Evolutionary conservation across 2,329 filamentous ascomycete genomes (phyloP).

Genomic region (Cladorrhinum sp.): DNA sequence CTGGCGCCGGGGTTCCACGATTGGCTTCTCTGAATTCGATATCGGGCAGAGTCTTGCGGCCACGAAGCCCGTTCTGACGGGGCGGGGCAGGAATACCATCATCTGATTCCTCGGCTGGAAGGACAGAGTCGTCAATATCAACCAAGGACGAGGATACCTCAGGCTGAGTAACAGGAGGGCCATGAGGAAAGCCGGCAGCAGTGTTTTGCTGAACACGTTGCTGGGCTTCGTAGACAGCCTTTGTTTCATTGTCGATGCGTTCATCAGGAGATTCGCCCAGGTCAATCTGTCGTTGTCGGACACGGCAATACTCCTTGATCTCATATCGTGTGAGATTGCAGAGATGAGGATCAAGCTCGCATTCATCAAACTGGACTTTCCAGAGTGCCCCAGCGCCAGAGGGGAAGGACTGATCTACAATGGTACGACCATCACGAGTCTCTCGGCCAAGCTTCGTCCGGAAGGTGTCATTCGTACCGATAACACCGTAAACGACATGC

Average conservation of each 20-base stretch:
- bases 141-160: not conserved
- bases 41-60: slow-evolving; percentile 36
- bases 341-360: slow-evolving; percentile 56
- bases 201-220: slow-evolving; percentile 26
- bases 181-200: slow-evolving; percentile 4
- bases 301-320: slow-evolving; percentile 62
- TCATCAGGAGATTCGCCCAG: slow-evolving; percentile 49
- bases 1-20: slow-evolving; percentile 25
- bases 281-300: slow-evolving; percentile 58
- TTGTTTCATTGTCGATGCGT: slow-evolving; percentile 47
- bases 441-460: slow-evolving; percentile 59
- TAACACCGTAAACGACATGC: slow-evolving; percentile 61
- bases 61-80: slow-evolving; percentile 27
- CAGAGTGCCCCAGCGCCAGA: slow-evolving; percentile 58
- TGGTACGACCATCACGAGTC: slow-evolving; percentile 57
- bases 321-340: slow-evolving; percentile 50
- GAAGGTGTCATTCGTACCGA: slow-evolving; percentile 63
- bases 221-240: slow-evolving; percentile 51
- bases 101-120: slow-evolving; percentile 7
- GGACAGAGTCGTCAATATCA: not conserved
- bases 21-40: slow-evolving; percentile 37
- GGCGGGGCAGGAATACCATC: slow-evolving; percentile 13
- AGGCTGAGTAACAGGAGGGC: not conserved
- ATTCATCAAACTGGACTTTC: slow-evolving; percentile 60
- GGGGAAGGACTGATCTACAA: slow-evolving; percentile 59